Percentiles rank a stretch among this genome's conserved stretches.
phyloP scores from a whole-genome alignment of 2,329 filamentous ascomycete species.

The Epichloe sp. region DNA sequence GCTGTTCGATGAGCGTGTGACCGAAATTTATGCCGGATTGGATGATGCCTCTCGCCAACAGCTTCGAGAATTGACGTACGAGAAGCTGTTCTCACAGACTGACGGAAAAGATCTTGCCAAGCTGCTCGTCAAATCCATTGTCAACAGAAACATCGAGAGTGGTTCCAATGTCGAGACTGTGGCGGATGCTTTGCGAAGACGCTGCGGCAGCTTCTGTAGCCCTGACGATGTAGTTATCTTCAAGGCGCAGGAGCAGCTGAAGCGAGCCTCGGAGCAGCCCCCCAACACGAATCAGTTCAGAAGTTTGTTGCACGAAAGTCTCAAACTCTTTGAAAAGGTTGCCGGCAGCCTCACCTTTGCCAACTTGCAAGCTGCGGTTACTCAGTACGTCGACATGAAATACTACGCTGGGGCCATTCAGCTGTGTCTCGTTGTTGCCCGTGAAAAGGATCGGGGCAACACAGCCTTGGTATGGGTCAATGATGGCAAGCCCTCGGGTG shows the following conservation, averaged over 20 bases:
- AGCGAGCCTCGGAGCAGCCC: constrained; percentile 71
- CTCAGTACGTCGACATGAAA: constrained; percentile 66
- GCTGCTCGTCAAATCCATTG: constrained; percentile 90
- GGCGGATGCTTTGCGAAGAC: constrained; percentile 78
- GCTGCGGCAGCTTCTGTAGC: constrained; percentile 95
- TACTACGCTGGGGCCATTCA: constrained; percentile 93
- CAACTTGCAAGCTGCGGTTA: constrained; percentile 65
- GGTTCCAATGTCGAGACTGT: constrained; percentile 97
- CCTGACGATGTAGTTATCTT: constrained; percentile 96
- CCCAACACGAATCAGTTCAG: constrained; percentile 64
- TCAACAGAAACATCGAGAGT: constrained; percentile 93
- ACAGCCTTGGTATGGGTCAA: constrained; percentile 75
- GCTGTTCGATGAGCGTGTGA: constrained; percentile 83
- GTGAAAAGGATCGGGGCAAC: constrained; percentile 77
- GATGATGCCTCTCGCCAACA: constrained; percentile 56
- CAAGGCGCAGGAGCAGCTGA: constrained; percentile 91
- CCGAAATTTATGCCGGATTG: constrained; percentile 71
- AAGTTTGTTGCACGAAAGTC: constrained; percentile 73
- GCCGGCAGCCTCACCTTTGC: constrained; percentile 68
- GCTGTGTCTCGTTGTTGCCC: constrained; percentile 70
- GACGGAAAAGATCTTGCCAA: constrained; percentile 83
- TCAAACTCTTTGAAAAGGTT: constrained; percentile 79
- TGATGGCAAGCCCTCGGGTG: constrained; percentile 61
- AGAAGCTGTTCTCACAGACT: constrained; percentile 68
- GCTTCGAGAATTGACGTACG: constrained; percentile 69